Base-by-base conservation (phyloP, 768 basidiomycete species). In the Termitomyces sp. region DNA sequence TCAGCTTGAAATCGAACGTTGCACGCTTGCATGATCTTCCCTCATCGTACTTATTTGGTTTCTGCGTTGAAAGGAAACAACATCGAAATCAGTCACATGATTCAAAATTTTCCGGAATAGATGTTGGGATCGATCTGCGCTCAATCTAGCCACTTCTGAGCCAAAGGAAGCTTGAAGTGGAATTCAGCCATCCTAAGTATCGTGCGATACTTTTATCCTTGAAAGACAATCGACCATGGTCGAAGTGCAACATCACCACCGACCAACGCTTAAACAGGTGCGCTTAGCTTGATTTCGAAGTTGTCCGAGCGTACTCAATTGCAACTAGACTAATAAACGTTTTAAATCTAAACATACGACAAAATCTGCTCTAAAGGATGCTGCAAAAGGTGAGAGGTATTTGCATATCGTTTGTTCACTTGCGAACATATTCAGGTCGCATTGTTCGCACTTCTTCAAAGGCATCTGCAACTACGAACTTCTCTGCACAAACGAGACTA, bases 311-410 rank as follows among this genome's bases (percentile, higher is more conserved):
- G 23, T 41, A 42, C n/a, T 38, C 37, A 46, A 57, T 45, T 49
- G 38, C 9, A 31, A 41, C 45, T 19, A 94, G 91, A 75, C 84
- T 78, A 97, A 98, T 73, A 98, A 98, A 70, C 63, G 81, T 1
- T 98, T 90, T 78, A 98, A 98, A 73, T 92, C 92, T 2, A 90
- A 86, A 68, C 91, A 94, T 76, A 82, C 93, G 2, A 83, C 90
- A 12, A 97, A 97, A 72, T 84, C 88, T 1, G 78, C 89, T 0
- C 64, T 97, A 2, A 94, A 89, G 70, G 90, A 91, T 45, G 80
- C 82, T 43, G 85, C 91, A 33, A 96, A 96, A 78, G 94, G 94
- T 85, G 44, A 37, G 65, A 51, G 47, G 12, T 37, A 41, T 51
- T 6, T 15, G 26, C 7, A 21, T 10, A 21, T 40, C 51, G 31